Conservation (phyloP, 208 protist genomes). For the Borovskyia barvae region DNA sequence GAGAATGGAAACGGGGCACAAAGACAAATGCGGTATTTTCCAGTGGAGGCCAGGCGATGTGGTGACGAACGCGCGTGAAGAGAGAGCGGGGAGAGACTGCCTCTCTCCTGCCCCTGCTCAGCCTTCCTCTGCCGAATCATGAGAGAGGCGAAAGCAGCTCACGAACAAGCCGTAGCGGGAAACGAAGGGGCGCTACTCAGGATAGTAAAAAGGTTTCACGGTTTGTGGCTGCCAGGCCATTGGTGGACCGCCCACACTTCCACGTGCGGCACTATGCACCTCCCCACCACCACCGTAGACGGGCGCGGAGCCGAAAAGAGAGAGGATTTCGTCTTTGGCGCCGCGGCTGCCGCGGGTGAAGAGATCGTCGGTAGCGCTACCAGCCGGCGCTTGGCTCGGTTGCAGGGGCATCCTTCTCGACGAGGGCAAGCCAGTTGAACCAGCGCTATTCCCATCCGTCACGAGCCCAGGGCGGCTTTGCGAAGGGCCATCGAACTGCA, state of each 20-base stretch:
- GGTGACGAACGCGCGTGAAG: neutral
- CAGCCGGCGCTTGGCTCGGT: neutral
- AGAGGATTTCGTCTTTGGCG: conserved; percentile 62
- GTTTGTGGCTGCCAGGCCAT: conserved; percentile 53
- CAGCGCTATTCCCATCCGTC: neutral
- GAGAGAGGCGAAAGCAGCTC: no score
- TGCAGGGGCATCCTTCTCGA: conserved; percentile 3
- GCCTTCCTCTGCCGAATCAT: neutral
- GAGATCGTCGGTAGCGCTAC: conserved; percentile 25
- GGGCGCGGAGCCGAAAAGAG: conserved; percentile 40
- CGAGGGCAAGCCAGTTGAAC: conserved; percentile 1
- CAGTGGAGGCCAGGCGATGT: no score
- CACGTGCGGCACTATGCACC: neutral
- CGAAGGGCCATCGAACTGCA: conserved; percentile 10
- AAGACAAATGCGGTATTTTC: no score
- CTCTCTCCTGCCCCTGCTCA: neutral
- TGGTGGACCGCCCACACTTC: conserved; percentile 3
- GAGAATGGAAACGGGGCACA: neutral
- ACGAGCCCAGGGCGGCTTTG: neutral
- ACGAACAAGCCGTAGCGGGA: no score
- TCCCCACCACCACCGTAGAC: conserved; percentile 4
- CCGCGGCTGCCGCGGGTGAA: conserved; percentile 10
- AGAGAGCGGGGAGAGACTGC: conserved; percentile 5
- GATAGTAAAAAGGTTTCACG: conserved; percentile 30
- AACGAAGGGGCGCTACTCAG: conserved; percentile 9